Evolutionary conservation across 768 basidiomycete genomes (phyloP), one percentile per base, ranked within the genome.

Genomic region (Trametes gibbosa): DNA sequence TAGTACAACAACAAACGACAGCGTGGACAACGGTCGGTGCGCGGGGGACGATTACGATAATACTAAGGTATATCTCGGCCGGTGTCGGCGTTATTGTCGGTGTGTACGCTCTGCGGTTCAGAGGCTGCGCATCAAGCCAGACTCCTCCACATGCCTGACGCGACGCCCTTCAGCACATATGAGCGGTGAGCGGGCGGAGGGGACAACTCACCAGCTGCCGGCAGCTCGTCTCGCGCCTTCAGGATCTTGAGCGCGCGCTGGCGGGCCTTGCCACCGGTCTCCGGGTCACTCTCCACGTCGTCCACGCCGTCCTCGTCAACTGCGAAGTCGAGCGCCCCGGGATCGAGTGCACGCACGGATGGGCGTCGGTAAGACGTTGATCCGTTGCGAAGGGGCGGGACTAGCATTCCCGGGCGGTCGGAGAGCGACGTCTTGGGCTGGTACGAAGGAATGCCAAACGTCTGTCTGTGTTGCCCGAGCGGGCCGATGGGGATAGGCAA

Each of bases 111-210:
- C 53, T 55, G 53, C 53, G 53, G 37, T 34, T 25, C 47, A 58
- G 53, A 63, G 48, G 29, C 50, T 56, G 62, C 37, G 46, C 32
- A 24, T 68, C 59, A 79, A 39, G 85, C 89, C 66, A 92, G 74
- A 75, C 90, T 92, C 66, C 88, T 79, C 89, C 89, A 92, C 89
- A 91, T 90, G 37, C 89, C 86, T 57, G 79, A 6, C 80, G 59
- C 79, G 80, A 12, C 14, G 50, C 7, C 6, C 2, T 40, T 59
- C 41, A 52, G 58, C 10, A 39, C 27, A 5, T 7, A 10, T 19
- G 27, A 24, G 21, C 45, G 27, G 10, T 48, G 1, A 46, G 10
- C 40, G 4, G 9, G 29, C 6, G 19, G 37, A 17, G 17, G 34
- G 32, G 25, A 14, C 16, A 1, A 62, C 68, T 45, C 55, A 70